These are phyloP conservation scores for Pleurotus tuber-regium DNA, from an alignment of 768 basidiomycete genomes.

Conservation along the genomic window DNA sequence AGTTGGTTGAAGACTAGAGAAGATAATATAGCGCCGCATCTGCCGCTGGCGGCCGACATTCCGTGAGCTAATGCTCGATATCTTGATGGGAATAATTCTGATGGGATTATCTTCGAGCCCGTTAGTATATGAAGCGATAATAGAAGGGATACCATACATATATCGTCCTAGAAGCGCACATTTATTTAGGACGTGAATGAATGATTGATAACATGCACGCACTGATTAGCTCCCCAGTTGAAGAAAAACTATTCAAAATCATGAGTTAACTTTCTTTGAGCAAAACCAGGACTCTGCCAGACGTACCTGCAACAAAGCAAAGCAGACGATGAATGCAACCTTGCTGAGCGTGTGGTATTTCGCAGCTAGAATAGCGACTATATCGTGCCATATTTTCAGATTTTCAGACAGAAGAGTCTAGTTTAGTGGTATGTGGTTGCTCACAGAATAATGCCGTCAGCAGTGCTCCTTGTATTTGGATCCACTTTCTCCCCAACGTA, in stretches of 20 bases:
- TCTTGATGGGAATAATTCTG: conserved; percentile 77
- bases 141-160: conserved; percentile 32
- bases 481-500: conserved; percentile 68
- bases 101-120: conserved; percentile 33
- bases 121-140: background rate
- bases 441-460: conserved; percentile 62
- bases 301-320: conserved; percentile 60
- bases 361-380: conserved; percentile 69
- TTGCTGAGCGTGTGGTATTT: conserved; percentile 56
- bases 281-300: background rate
- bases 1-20: conserved; percentile 71
- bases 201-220: too few relatives aligned
- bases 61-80: conserved; percentile 75
- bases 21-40: conserved; percentile 74
- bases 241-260: conserved; percentile 72
- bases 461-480: conserved; percentile 76
- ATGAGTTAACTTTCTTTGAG: background rate
- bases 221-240: conserved; percentile 78
- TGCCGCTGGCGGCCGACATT: conserved; percentile 69
- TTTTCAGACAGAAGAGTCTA: background rate
- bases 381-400: too few relatives aligned
- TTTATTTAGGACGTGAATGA: too few relatives aligned
- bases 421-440: conserved; percentile 14
- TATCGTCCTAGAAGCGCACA: conserved; percentile 36
- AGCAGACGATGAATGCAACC: conserved; percentile 65